Evolutionary conservation across 306 rosid species (phyloP), one percentile per base, ranked within the genome.

Genomic region (Mimosa pudica): DNA sequence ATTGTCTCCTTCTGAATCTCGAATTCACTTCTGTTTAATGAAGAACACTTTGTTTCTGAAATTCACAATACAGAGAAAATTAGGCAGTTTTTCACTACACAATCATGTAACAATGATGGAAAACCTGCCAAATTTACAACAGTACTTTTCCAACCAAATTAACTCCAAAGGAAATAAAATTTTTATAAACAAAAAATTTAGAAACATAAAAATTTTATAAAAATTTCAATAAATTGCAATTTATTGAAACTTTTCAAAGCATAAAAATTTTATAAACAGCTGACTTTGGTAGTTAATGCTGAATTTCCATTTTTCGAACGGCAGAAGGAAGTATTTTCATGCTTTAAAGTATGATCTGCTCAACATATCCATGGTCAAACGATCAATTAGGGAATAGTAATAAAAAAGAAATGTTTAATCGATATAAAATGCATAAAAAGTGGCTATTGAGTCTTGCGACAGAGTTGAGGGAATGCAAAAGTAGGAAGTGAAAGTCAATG

Each of bases 31-130:
- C 93, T 86, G 74, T 98, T 97, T 58, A 89, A 74, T 35, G 93
- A 91, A 42, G 99, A 90, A 80, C 92, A 93, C 84, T 88, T 87
- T 35, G 92, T 91, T 84, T 92, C 98, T 94, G 92, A 79, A 87
- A 85, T 62, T 70, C 82, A 20, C 42, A 62, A 12, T 12, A 41
- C 64, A 88, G 69, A 49, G 62, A 78, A n/a, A 71, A 77, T 60
- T 61, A 77, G 82, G 47, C 63, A 83, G 76, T 73, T 76, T 42
- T 46, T 55, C 65, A 63, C n/a, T 70, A 61, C 9, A 72, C 45
- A 49, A 16, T 12, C 77, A 67, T 58, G 64, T 66, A 52, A 77
- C 65, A 80, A 46, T 58, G 30, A 65, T 16, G 16, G 74, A 46
- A 46, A 44, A 41, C 46, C 63, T 67, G 49, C 45, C 70, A 71